Percentiles rank a stretch among this genome's conserved stretches.
Conservation (phyloP, 257 asterid genomes). For the Gentiana dahurica region DNA sequence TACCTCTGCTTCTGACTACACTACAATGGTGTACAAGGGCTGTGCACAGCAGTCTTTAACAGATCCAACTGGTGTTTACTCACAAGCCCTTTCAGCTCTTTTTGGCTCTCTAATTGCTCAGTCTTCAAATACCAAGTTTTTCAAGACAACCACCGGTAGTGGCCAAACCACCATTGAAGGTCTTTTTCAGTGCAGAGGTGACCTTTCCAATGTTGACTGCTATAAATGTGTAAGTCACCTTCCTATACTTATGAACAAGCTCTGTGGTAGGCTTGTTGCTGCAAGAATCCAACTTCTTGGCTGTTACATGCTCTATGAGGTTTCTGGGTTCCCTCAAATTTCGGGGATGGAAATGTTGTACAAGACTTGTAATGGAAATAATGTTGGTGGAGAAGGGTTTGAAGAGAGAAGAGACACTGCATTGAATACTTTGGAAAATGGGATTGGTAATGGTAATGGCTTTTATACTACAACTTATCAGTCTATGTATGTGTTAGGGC, state of each 20-base stretch:
- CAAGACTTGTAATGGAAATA: conserved; percentile 71
- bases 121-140: conserved; percentile 74
- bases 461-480: conserved; percentile 56
- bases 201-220: conserved; percentile 74
- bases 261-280: conserved; percentile 73
- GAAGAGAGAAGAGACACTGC: conserved; percentile 88
- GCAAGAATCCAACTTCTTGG: conserved; percentile 89
- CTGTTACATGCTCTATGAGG: conserved; percentile 87
- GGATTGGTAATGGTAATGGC: conserved; percentile 46
- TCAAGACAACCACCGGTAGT: conserved; percentile 56
- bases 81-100: conserved; percentile 77
- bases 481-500: conserved; percentile 71
- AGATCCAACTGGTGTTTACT: conserved; percentile 86
- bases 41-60: conserved; percentile 74
- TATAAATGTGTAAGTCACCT: conserved; percentile 69
- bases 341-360: conserved; percentile 91
- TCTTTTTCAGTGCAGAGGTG: conserved; percentile 90
- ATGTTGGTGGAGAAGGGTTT: conserved; percentile 66
- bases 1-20: conserved; percentile 54
- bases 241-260: conserved; percentile 79
- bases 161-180: conserved; percentile 63
- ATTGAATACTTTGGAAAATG: conserved; percentile 48
- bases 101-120: conserved; percentile 78
- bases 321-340: conserved; percentile 67
- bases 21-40: conserved; percentile 75